A percentile compares a stretch with the other conserved stretches of the same genome.
These are phyloP conservation scores for Tetrahymena elliotti DNA, from an alignment of 73 alveolate genomes.

Conservation along the genomic window DNA sequence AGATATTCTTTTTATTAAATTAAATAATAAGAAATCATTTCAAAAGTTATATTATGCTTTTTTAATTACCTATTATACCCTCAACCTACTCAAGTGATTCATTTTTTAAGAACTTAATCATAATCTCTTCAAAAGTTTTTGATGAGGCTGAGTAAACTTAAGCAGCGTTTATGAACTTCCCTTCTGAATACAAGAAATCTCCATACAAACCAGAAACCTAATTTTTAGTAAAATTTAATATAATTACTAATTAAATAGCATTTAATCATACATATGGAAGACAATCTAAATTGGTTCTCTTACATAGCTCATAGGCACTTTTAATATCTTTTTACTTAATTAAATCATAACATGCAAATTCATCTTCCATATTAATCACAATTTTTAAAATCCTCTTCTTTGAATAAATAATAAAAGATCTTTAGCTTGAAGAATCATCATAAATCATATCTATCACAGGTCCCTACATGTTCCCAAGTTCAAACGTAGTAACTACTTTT, in stretches of 20 bases:
- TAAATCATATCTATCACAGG: background rate
- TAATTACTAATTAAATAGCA: background rate
- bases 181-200: background rate
- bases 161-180: background rate
- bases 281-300: background rate
- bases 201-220: background rate
- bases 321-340: background rate
- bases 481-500: background rate
- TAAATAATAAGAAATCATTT: background rate
- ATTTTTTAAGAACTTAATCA: background rate
- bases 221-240: background rate
- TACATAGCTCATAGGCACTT: background rate
- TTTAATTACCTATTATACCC: background rate
- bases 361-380: background rate
- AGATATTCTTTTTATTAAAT: background rate
- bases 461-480: background rate
- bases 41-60: background rate
- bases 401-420: background rate
- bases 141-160: background rate
- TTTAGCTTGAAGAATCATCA: background rate
- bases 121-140: background rate
- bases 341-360: background rate
- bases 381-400: background rate
- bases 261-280: background rate
- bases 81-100: background rate